These are phyloP conservation scores for Annona squamosa DNA, from an alignment of 164 flowering plant species.

Conservation along the genomic window DNA sequence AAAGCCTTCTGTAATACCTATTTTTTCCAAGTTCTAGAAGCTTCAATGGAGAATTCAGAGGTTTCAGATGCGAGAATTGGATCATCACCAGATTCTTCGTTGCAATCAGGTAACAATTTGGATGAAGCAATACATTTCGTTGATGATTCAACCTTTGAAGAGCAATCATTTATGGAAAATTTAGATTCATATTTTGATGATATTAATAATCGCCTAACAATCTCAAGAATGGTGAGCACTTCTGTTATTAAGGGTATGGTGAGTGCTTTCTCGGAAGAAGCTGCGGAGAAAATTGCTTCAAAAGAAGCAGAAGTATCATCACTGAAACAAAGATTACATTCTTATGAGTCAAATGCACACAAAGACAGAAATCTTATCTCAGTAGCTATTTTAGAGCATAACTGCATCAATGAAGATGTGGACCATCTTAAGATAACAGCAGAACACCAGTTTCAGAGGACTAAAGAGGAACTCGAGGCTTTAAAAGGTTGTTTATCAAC, in stretches of 20 bases:
- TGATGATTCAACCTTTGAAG: constrained; percentile 14
- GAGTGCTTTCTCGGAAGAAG: constrained; percentile 60
- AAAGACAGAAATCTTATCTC: neutral
- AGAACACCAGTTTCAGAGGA: constrained; percentile 34
- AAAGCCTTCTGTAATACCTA: neutral
- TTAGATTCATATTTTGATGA: constrained; percentile 70
- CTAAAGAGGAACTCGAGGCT: constrained; percentile 31
- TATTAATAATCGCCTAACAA: constrained; percentile 47
- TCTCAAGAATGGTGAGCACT: constrained; percentile 83
- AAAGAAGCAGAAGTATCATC: constrained; percentile 48
- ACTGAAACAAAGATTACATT: constrained; percentile 33
- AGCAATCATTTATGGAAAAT: constrained; percentile 38
- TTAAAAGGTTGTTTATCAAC: constrained; percentile 16
- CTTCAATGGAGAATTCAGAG: constrained; percentile 10
- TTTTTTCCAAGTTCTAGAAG: neutral
- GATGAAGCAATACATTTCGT: constrained; percentile 29
- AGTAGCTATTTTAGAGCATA: constrained; percentile 9
- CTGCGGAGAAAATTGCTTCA: constrained; percentile 42
- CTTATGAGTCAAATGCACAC: constrained; percentile 17
- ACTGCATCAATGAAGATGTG: constrained; percentile 22
- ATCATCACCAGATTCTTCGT: constrained; percentile 11
- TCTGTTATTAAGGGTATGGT: constrained; percentile 76
- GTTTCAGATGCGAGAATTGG: constrained; percentile 1
- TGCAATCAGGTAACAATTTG: constrained; percentile 12
- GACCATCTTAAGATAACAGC: constrained; percentile 21